Evolutionary conservation across 306 rosid species (phyloP).

Genomic region (Fagus sylvatica): DNA sequence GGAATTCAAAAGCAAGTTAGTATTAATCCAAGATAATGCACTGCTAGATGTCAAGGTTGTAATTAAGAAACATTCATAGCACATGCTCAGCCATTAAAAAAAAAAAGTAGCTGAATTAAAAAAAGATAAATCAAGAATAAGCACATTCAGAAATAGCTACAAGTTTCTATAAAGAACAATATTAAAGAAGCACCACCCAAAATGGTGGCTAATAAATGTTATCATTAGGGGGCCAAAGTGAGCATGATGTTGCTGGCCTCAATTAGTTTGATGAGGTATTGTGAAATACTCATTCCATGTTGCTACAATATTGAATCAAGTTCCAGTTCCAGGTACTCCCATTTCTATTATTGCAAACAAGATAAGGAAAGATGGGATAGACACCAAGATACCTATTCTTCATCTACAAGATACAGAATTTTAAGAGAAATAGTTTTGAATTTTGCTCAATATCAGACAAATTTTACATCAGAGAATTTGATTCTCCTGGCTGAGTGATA

Average conservation of each 20-base stretch:
- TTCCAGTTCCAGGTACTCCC: too few relatives aligned
- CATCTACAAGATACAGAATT: background rate
- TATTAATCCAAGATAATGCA: background rate
- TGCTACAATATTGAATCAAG: background rate
- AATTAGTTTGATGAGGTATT: background rate
- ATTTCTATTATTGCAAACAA: background rate
- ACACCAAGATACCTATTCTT: background rate
- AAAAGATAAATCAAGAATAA: background rate
- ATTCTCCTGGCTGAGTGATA: background rate
- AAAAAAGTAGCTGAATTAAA: too few relatives aligned
- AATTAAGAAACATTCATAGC: too few relatives aligned
- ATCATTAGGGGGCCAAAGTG: background rate
- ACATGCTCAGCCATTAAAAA: background rate
- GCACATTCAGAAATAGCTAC: background rate
- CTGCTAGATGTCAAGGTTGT: too few relatives aligned
- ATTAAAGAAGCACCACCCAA: too few relatives aligned
- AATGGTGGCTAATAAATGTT: too few relatives aligned
- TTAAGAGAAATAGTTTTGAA: constrained; percentile 1
- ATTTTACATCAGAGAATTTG: background rate
- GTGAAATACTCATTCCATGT: background rate
- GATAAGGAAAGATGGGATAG: background rate
- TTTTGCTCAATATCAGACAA: background rate
- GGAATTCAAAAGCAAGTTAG: constrained; percentile 1
- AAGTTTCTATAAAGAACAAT: background rate
- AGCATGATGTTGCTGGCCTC: background rate